A percentile compares a stretch with the other conserved stretches of the same genome.
phyloP scores from a whole-genome alignment of 2,329 filamentous ascomycete genomes.

The Aspergillus neotritici region DNA sequence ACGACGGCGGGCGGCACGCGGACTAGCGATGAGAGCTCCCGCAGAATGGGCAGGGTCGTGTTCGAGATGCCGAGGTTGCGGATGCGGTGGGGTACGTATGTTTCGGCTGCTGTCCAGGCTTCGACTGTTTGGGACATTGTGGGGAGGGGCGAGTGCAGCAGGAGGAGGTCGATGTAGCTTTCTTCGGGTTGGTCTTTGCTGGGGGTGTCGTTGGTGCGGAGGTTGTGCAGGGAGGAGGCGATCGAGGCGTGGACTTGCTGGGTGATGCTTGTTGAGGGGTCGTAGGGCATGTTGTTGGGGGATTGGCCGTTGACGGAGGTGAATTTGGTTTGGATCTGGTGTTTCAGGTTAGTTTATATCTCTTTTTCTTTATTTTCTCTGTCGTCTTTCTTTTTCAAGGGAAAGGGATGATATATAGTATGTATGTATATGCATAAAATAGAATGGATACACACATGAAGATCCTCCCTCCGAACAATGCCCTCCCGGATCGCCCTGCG shows the following conservation, averaged over 20 bases:
- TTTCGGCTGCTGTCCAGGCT: constrained; percentile 62
- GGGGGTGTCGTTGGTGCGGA: constrained; percentile 36
- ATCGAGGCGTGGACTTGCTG: constrained; percentile 65
- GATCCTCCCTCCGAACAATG: constrained; percentile 52
- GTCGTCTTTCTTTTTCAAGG: not conserved
- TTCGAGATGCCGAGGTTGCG: constrained; percentile 72
- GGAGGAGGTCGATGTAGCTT: constrained; percentile 52
- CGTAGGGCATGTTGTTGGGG: constrained; percentile 57
- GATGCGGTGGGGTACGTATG: constrained; percentile 60
- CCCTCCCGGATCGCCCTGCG: constrained; percentile 55
- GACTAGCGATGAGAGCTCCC: constrained; percentile 43
- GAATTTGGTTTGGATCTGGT: constrained; percentile 76
- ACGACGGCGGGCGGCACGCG: constrained; percentile 57
- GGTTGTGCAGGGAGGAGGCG: constrained; percentile 59
- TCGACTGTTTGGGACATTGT: constrained; percentile 51
- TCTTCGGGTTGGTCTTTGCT: constrained; percentile 24
- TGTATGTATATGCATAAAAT: not conserved
- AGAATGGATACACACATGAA: constrained; percentile 52
- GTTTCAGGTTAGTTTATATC: not conserved
- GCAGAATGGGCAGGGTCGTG: constrained; percentile 54
- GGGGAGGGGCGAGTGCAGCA: constrained; percentile 55
- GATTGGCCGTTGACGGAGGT: constrained; percentile 61
- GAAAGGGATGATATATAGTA: not conserved
- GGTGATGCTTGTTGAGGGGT: constrained; percentile 51
- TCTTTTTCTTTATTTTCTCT: not conserved